Percentiles rank a stretch among this genome's conserved stretches.
These are phyloP conservation scores for Backusella westeae DNA, from an alignment of 192 early-diverging fungal species.

Conservation along the genomic window DNA sequence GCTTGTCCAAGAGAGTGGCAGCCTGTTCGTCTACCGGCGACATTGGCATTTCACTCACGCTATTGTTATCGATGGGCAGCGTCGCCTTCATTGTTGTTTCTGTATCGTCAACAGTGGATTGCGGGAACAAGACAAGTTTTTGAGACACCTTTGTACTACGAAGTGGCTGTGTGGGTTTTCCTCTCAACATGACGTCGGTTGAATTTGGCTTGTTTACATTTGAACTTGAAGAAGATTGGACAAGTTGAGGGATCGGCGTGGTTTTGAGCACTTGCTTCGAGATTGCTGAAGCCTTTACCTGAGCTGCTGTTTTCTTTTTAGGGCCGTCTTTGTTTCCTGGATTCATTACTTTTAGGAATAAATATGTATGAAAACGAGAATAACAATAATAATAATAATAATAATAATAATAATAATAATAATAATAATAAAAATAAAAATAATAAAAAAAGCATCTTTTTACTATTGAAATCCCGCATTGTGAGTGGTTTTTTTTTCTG, in stretches of 20 bases:
- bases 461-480: background rate
- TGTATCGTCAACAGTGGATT: slow-evolving; percentile 30
- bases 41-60: slow-evolving; percentile 6
- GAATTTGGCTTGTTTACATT: background rate
- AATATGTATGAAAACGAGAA: background rate
- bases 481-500: background rate
- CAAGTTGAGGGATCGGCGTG: slow-evolving; percentile 24
- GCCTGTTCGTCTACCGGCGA: background rate
- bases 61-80: background rate
- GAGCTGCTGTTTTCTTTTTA: background rate
- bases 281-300: slow-evolving; percentile 18
- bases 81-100: slow-evolving; percentile 13
- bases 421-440: background rate
- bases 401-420: background rate
- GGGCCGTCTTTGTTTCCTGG: background rate
- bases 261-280: slow-evolving; percentile 30
- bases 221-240: background rate
- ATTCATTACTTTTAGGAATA: background rate
- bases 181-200: background rate
- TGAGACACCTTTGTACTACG: slow-evolving; percentile 88
- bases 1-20: background rate
- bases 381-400: background rate
- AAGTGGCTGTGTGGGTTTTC: slow-evolving; percentile 57
- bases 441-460: background rate
- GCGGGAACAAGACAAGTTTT: slow-evolving; percentile 84